phyloP scores from a whole-genome alignment of 345 rosid genomes.

The Triadica sebifera region DNA sequence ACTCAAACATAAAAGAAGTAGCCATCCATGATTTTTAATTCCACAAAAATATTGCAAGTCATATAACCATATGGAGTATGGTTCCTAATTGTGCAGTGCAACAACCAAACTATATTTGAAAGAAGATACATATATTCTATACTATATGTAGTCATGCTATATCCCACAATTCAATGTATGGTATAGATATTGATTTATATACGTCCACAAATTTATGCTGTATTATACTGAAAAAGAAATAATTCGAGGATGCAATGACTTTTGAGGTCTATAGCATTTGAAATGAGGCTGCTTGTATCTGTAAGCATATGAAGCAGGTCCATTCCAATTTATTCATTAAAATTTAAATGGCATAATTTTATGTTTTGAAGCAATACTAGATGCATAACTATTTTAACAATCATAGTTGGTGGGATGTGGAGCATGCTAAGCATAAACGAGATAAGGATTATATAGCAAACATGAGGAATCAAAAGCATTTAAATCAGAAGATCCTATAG shows the following conservation, averaged over 20 bases:
- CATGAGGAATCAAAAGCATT: neutral
- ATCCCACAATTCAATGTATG: neutral
- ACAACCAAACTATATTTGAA: too few species aligned
- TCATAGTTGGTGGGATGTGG: neutral
- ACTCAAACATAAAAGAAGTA: too few species aligned
- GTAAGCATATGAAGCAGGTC: neutral
- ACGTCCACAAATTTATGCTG: too few species aligned
- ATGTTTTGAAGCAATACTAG: neutral
- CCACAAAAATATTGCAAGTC: too few species aligned
- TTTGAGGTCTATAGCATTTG: neutral
- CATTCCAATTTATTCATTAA: neutral
- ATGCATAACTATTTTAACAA: neutral
- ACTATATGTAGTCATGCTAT: neutral
- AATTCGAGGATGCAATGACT: neutral
- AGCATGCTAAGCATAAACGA: neutral
- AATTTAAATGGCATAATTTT: neutral
- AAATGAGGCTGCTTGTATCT: neutral
- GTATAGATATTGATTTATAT: neutral
- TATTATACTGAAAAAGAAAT: too few species aligned
- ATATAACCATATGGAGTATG: too few species aligned
- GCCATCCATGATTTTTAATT: too few species aligned
- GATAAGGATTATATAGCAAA: neutral
- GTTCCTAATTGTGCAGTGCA: too few species aligned
- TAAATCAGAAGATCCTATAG: neutral
- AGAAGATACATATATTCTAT: too few species aligned